These are phyloP conservation scores for Clathrospora elynae DNA, from an alignment of 2,329 filamentous ascomycete species.

Conservation along the genomic window DNA sequence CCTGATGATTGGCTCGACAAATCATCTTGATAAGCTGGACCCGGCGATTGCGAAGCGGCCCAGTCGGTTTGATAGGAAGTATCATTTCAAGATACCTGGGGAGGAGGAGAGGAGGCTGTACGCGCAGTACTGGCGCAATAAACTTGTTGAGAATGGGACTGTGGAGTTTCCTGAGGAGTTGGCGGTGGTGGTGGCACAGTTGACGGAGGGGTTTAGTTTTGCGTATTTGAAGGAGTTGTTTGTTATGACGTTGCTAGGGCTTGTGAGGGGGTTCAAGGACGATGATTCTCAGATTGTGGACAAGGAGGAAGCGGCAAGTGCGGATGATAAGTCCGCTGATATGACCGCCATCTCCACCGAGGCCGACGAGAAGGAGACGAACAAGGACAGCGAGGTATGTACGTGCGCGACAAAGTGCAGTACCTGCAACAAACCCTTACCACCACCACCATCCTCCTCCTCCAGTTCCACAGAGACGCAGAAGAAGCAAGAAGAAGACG, in stretches of 20 bases:
- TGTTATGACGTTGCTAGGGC: slow-evolving; percentile 47
- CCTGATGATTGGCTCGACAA: slow-evolving; percentile 70
- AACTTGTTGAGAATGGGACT: slow-evolving; percentile 45
- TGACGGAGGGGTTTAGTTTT: slow-evolving; percentile 53
- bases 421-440: slow-evolving; percentile 26
- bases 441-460: not conserved
- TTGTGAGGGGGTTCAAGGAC: slow-evolving; percentile 38
- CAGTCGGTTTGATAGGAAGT: slow-evolving; percentile 55
- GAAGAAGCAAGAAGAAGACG: slow-evolving; percentile 17
- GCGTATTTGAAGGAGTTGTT: slow-evolving; percentile 55
- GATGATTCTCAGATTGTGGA: slow-evolving; percentile 36
- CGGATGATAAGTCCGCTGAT: slow-evolving; percentile 13
- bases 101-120: slow-evolving; percentile 50
- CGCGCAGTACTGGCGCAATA: slow-evolving; percentile 52
- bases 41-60: slow-evolving; percentile 62
- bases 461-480: too few species aligned
- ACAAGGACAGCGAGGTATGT: slow-evolving; percentile 20
- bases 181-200: slow-evolving; percentile 48
- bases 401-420: slow-evolving; percentile 24
- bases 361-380: slow-evolving; percentile 1
- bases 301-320: slow-evolving; percentile 29
- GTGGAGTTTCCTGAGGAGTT: slow-evolving; percentile 51
- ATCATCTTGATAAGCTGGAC: slow-evolving; percentile 68
- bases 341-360: not conserved
- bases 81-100: slow-evolving; percentile 51